phyloP scores from a whole-genome alignment of 768 basidiomycete genomes.

The Rhizopogon sp. region DNA sequence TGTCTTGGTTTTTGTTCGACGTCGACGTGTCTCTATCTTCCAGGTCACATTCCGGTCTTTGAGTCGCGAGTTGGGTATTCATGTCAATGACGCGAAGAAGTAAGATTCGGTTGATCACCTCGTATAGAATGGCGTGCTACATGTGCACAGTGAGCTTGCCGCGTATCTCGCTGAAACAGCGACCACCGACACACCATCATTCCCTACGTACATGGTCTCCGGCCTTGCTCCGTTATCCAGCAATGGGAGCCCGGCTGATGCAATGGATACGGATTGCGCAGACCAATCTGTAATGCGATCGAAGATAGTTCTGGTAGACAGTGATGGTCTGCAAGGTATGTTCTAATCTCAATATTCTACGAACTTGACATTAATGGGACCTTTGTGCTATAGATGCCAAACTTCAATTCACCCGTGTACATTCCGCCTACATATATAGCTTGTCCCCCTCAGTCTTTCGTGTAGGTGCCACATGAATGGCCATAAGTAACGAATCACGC shows the following conservation, averaged over 20 bases:
- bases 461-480: constrained; percentile 32
- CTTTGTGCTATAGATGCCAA: constrained; percentile 39
- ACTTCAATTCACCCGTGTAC: constrained; percentile 45
- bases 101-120: constrained; percentile 24
- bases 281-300: constrained; percentile 40
- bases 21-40: neutral
- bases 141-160: constrained; percentile 53
- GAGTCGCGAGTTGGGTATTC: constrained; percentile 63
- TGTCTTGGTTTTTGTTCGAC: neutral
- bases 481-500: neutral
- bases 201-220: constrained; percentile 69
- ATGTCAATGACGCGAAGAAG: constrained; percentile 80
- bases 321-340: constrained; percentile 62
- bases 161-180: constrained; percentile 44
- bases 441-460: constrained; percentile 59
- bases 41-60: constrained; percentile 80
- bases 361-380: neutral
- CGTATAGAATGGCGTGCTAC: neutral
- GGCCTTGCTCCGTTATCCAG: constrained; percentile 36
- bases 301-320: constrained; percentile 55
- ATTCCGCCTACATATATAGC: constrained; percentile 64
- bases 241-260: constrained; percentile 10
- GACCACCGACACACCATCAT: constrained; percentile 23
- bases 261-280: constrained; percentile 37
- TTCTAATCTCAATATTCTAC: constrained; percentile 1